Percentiles rank a stretch among this genome's conserved stretches.
Evolutionary conservation across 208 protist genomes (phyloP).

Genomic region (Leishmania mexicana): DNA sequence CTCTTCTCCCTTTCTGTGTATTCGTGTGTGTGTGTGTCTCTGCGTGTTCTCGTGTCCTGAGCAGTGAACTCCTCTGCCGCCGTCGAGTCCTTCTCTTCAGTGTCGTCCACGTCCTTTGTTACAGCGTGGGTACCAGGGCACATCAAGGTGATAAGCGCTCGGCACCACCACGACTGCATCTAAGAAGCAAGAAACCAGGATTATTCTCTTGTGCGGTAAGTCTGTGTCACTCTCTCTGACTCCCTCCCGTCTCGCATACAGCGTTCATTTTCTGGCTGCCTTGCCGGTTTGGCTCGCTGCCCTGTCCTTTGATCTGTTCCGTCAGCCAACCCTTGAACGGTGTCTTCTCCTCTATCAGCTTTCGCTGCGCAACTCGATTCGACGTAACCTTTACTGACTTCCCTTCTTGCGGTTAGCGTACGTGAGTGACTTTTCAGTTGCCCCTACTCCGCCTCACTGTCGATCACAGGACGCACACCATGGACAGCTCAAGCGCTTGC

Average conservation of each 20-base stretch:
- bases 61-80: background rate
- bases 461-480: background rate
- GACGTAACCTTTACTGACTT: background rate
- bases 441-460: background rate
- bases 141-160: background rate
- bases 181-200: background rate
- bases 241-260: background rate
- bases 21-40: background rate
- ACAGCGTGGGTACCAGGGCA: background rate
- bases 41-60: background rate
- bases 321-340: background rate
- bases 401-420: background rate
- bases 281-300: background rate
- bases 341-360: background rate
- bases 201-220: background rate
- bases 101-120: background rate
- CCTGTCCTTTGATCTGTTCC: background rate
- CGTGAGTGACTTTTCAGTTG: background rate
- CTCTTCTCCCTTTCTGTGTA: too few relatives aligned
- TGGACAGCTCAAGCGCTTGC: background rate
- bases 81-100: background rate
- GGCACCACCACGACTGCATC: background rate
- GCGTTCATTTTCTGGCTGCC: background rate
- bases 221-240: background rate
- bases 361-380: background rate